phyloP scores from a whole-genome alignment of 2,329 filamentous ascomycete genomes.

The Fusarium scirpi region DNA sequence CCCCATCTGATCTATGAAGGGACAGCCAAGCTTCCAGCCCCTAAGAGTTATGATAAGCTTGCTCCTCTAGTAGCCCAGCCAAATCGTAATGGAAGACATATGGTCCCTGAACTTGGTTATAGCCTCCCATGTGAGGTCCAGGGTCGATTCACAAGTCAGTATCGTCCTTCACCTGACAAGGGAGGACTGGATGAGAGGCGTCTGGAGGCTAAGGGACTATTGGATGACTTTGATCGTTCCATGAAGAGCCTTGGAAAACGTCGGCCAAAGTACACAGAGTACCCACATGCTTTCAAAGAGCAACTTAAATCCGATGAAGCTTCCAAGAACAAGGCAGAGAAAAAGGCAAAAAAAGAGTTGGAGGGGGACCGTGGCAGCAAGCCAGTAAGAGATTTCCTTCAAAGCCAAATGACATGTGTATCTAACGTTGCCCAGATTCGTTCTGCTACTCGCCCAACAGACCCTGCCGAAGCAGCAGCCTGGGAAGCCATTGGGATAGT shows the following conservation, averaged over 20 bases:
- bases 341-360: slow-evolving; percentile 58
- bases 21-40: slow-evolving; percentile 57
- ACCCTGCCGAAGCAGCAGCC: slow-evolving; percentile 60
- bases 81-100: slow-evolving; percentile 53
- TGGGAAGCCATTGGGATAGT: slow-evolving; percentile 67
- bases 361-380: slow-evolving; percentile 55
- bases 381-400: slow-evolving; percentile 49
- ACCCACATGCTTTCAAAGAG: slow-evolving; percentile 61
- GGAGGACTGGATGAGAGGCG: slow-evolving; percentile 57
- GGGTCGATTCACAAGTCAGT: slow-evolving; percentile 57
- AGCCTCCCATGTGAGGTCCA: slow-evolving; percentile 59
- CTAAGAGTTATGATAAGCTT: slow-evolving; percentile 61
- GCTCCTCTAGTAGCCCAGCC: slow-evolving; percentile 58
- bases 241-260: slow-evolving; percentile 58
- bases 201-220: slow-evolving; percentile 54
- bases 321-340: slow-evolving; percentile 59
- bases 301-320: slow-evolving; percentile 61
- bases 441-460: slow-evolving; percentile 57
- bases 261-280: slow-evolving; percentile 61
- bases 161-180: slow-evolving; percentile 55
- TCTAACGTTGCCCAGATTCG: slow-evolving; percentile 51
- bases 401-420: neutral
- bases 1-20: slow-evolving; percentile 54
- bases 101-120: slow-evolving; percentile 56
- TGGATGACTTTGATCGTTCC: slow-evolving; percentile 57